These are phyloP conservation scores for Penicillium canescens DNA, from an alignment of 495 filamentous ascomycete genomes.

Conservation along the genomic window DNA sequence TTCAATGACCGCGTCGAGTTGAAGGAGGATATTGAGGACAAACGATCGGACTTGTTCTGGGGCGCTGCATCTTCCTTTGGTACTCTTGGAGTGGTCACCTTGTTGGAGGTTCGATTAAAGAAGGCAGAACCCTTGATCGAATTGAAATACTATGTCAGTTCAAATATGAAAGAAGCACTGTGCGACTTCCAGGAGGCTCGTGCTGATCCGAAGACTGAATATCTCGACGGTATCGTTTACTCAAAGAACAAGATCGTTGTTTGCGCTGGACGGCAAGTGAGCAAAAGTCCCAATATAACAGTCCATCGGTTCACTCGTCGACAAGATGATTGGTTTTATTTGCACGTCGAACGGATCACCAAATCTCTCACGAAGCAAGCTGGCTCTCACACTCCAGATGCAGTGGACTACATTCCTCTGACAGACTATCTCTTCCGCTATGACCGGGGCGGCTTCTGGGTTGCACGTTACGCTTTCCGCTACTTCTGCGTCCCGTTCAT, in stretches of 20 bases:
- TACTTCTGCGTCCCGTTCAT: conserved; percentile 62
- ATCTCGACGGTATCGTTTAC: conserved; percentile 56
- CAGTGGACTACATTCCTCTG: conserved; percentile 51
- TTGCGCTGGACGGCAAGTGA: conserved; percentile 47
- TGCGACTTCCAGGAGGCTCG: conserved; percentile 31
- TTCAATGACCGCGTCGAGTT: conserved; percentile 9
- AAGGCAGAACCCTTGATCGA: conserved; percentile 51
- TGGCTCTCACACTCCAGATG: background rate
- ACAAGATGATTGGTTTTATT: conserved; percentile 60
- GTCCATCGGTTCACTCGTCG: conserved; percentile 46
- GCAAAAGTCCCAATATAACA: conserved; percentile 13
- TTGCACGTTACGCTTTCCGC: conserved; percentile 47
- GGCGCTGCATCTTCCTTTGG: conserved; percentile 54
- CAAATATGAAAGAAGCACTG: conserved; percentile 39
- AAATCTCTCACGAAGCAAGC: conserved; percentile 1
- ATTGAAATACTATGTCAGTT: conserved; percentile 45
- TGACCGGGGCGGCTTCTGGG: conserved; percentile 64
- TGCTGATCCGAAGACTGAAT: conserved; percentile 45
- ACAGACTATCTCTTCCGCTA: conserved; percentile 64
- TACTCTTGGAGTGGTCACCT: conserved; percentile 53
- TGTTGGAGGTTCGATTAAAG: conserved; percentile 52
- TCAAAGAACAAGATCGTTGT: conserved; percentile 43
- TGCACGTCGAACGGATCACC: conserved; percentile 41
- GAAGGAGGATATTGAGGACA: conserved; percentile 14
- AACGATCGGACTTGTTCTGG: conserved; percentile 51